Percentiles rank a stretch among this genome's conserved stretches.
phyloP scores from a whole-genome alignment of 1,139 yeast species.

The Meyerozyma carpophila region DNA sequence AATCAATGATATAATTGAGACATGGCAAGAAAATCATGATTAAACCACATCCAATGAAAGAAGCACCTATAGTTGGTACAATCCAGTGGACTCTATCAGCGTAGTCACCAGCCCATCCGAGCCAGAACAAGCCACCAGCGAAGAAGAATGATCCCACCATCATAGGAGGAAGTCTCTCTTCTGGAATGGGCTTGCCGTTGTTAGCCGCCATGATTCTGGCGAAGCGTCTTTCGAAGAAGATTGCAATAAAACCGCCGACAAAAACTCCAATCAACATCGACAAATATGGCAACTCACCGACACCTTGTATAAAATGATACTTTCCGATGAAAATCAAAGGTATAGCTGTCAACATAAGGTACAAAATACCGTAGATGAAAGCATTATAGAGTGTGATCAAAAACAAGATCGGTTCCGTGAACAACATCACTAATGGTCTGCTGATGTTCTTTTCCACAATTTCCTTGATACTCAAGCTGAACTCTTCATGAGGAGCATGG shows the following conservation, averaged over 20 bases:
- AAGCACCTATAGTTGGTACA: constrained; percentile 74
- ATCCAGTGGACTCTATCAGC: constrained; percentile 70
- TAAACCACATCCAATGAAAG: constrained; percentile 69
- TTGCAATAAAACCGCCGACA: constrained; percentile 44
- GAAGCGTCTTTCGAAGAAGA: constrained; percentile 24
- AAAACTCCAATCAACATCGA: constrained; percentile 58
- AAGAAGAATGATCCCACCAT: constrained; percentile 63
- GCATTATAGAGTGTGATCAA: constrained; percentile 71
- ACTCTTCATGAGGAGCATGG: constrained; percentile 77
- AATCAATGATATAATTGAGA: constrained; percentile 74
- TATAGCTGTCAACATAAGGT: constrained; percentile 71
- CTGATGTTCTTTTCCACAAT: constrained; percentile 63
- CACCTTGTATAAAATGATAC: constrained; percentile 51
- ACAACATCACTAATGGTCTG: constrained; percentile 66
- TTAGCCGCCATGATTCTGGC: constrained; percentile 33
- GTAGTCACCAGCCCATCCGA: constrained; percentile 81
- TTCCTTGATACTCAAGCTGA: constrained; percentile 55
- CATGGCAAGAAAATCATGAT: constrained; percentile 73
- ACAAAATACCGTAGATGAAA: constrained; percentile 78
- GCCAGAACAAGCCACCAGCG: constrained; percentile 78
- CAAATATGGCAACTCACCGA: constrained; percentile 58
- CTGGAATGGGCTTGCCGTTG: constrained; percentile 66
- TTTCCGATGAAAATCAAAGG: constrained; percentile 66
- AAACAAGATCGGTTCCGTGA: constrained; percentile 68
- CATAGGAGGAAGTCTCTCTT: constrained; percentile 73